phyloP scores from a whole-genome alignment of 176 grass and related monocot genomes.

The Themeda triandra region DNA sequence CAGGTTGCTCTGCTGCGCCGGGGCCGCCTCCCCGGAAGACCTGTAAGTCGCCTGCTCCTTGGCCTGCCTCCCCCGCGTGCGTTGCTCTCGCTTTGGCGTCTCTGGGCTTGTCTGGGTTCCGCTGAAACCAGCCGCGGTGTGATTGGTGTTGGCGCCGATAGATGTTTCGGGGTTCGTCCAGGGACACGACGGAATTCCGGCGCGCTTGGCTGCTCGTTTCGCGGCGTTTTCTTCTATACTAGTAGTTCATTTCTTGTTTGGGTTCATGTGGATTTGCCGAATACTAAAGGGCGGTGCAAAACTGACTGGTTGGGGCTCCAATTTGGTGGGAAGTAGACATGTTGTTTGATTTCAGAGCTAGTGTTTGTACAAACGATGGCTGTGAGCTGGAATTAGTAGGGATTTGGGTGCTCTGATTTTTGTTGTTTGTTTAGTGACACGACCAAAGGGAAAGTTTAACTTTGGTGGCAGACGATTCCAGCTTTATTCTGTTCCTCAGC shows the following conservation, averaged over 20 bases:
- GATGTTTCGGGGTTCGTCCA: background rate
- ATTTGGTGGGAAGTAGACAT: background rate
- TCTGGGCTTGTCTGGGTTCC: background rate
- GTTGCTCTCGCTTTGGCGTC: background rate
- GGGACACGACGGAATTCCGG: background rate
- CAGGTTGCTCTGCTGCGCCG: slow-evolving; percentile 58
- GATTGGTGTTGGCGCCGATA: no score
- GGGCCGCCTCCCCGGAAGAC: slow-evolving; percentile 37
- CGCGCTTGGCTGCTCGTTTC: background rate
- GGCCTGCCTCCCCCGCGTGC: background rate
- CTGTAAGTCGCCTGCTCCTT: slow-evolving; percentile 24
- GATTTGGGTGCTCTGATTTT: background rate
- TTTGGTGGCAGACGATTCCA: background rate
- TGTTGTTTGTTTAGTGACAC: background rate
- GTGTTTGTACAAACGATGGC: background rate
- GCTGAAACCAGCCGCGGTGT: background rate
- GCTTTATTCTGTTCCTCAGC: background rate
- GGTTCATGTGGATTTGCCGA: background rate
- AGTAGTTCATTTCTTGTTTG: background rate
- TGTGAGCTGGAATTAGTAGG: background rate
- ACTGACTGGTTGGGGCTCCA: background rate
- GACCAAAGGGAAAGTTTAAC: background rate
- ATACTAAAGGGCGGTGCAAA: background rate
- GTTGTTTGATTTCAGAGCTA: background rate
- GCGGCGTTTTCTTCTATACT: background rate